Base-by-base conservation (phyloP, 2,329 filamentous ascomycete genomes). In the Ceratocystis destructans region DNA sequence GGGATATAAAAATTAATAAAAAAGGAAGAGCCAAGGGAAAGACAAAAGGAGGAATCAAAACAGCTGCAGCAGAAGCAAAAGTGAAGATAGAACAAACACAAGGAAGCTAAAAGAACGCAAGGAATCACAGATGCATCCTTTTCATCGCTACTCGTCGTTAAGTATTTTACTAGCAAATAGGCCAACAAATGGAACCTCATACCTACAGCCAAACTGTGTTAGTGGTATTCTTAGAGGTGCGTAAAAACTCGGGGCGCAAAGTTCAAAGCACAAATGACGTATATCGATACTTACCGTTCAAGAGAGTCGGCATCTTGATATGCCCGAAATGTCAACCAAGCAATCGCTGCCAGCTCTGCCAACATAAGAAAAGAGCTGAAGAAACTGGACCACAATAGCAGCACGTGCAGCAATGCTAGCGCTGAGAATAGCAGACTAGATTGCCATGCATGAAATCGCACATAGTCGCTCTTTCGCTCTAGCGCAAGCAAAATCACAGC, bases 371-470 rank as follows among this genome's bases (percentile, higher is more conserved):
- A 74, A 89, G 90, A 96, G 69, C 88, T 92, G 1, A 97, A 78
- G 66, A 95, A 85, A 1, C 79, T 81, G 28, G 89, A 93, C 88
- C 90, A 96, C 12, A 86, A 87, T 75, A 97, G 87, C 53, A 97
- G 77, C 46, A 97, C 81, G 73, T 97, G 93, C 28, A 96, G 71
- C 64, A 96, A 76, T 75, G 92, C 83, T 67, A 85, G 73, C 62
- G 83, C 83, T 0, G 89, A 87, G 75, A 96, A 96, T 2, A 96
- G 76, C 72, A 96, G 79, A 69, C 87, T 87, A 5, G 88, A 89
- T 77, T 99, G 94, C 93, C 94, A 99, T 6, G 94, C 94, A 75
- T 99, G 94, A 71, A 97, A 97, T 69, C 94, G 83, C 67, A 99
- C 94, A 76, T 96, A 99, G 77, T 99, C 94, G 73, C 91, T 96